Percentiles rank a stretch among this genome's conserved stretches.
Conservation (phyloP, 306 rosid species). For the Fagus sylvatica region DNA sequence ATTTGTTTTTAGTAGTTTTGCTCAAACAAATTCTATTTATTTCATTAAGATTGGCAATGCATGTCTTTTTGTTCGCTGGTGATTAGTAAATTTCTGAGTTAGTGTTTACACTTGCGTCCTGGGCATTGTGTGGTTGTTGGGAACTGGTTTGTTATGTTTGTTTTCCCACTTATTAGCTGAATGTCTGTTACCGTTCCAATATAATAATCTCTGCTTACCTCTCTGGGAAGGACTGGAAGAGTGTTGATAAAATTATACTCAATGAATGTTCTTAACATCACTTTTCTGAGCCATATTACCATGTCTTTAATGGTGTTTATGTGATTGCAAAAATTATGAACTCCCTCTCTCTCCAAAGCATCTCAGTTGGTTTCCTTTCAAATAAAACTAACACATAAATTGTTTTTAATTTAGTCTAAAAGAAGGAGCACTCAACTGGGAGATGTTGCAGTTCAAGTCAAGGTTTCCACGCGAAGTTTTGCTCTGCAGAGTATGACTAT, state of each 20-base stretch:
- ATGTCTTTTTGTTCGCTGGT: too few relatives aligned
- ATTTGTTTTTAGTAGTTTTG: too few relatives aligned
- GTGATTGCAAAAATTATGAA: not conserved
- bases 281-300: not conserved
- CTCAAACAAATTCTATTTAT: too few relatives aligned
- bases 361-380: conserved; percentile 8
- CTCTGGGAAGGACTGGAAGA: not conserved
- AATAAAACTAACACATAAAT: conserved; percentile 6
- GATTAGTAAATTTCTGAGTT: not conserved
- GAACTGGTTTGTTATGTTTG: not conserved
- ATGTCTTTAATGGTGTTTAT: not conserved
- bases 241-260: not conserved
- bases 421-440: conserved; percentile 90
- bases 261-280: not conserved
- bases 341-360: conserved; percentile 10
- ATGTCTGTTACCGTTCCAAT: not conserved
- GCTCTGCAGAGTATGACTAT: conserved; percentile 78
- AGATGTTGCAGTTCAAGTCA: conserved; percentile 85
- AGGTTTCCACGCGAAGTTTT: conserved; percentile 88
- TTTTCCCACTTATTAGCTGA: not conserved
- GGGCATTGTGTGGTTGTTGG: not conserved
- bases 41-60: too few relatives aligned
- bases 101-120: not conserved
- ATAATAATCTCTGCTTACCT: not conserved
- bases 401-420: conserved; percentile 60